Conservation (phyloP, 1,139 yeast species). For the Candida albicans region DNA sequence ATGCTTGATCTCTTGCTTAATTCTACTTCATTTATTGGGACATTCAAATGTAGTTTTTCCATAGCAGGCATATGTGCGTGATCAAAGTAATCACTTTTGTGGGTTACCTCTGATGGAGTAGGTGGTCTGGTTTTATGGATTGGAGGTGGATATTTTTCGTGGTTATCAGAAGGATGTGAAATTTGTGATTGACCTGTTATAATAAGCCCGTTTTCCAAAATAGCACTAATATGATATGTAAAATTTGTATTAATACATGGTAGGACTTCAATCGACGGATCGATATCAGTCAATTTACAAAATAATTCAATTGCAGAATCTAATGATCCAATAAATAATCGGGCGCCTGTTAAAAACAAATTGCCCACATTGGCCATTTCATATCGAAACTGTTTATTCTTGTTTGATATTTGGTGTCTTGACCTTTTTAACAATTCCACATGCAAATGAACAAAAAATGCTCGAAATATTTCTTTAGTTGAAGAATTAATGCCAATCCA, state of each 20-base stretch:
- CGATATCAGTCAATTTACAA: slow-evolving; percentile 64
- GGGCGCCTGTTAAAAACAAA: slow-evolving; percentile 75
- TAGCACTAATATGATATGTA: slow-evolving; percentile 83
- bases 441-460: slow-evolving; percentile 78
- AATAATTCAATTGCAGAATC: slow-evolving; percentile 82
- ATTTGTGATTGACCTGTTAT: slow-evolving; percentile 95
- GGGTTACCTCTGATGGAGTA: slow-evolving; percentile 26
- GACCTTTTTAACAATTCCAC: slow-evolving; percentile 73
- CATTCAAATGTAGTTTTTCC: not conserved
- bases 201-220: slow-evolving; percentile 63
- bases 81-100: not conserved
- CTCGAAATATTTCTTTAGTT: slow-evolving; percentile 70
- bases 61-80: not conserved
- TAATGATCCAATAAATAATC: slow-evolving; percentile 79
- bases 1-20: slow-evolving; percentile 5
- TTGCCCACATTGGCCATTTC: slow-evolving; percentile 86
- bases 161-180: slow-evolving; percentile 66
- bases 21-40: slow-evolving; percentile 18
- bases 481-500: slow-evolving; percentile 67
- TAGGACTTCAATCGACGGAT: slow-evolving; percentile 54
- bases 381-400: slow-evolving; percentile 58
- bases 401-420: slow-evolving; percentile 44
- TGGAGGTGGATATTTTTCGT: slow-evolving; percentile 37
- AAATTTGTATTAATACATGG: slow-evolving; percentile 86
- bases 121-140: slow-evolving; percentile 39